These are phyloP conservation scores for Botrytis cinerea DNA, from an alignment of 2,329 filamentous ascomycete species.

Conservation along the genomic window DNA sequence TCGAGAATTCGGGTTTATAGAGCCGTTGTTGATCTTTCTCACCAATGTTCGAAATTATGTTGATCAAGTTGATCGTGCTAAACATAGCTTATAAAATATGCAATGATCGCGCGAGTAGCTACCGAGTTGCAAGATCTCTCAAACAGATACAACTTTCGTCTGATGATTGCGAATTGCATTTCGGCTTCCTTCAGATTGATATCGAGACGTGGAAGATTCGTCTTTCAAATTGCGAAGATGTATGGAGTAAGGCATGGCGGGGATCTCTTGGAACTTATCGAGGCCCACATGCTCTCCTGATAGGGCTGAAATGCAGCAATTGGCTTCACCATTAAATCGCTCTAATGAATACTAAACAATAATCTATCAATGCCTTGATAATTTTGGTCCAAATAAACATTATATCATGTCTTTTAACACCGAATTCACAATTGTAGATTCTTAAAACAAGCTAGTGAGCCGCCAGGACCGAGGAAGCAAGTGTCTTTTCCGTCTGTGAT, in stretches of 20 bases:
- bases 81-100: conserved; percentile 16
- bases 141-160: neutral
- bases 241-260: neutral
- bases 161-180: neutral
- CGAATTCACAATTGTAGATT: neutral
- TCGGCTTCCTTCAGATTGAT: neutral
- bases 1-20: conserved; percentile 13
- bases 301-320: conserved; percentile 10
- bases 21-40: neutral
- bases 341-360: neutral
- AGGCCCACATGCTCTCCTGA: neutral
- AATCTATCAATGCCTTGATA: neutral
- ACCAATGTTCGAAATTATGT: conserved; percentile 16
- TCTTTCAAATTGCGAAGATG: neutral
- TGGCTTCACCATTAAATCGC: neutral
- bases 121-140: neutral
- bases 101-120: neutral
- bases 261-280: neutral
- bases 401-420: neutral
- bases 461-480: conserved; percentile 1
- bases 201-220: neutral
- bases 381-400: neutral
- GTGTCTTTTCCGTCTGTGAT: conserved; percentile 8
- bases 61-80: conserved; percentile 9
- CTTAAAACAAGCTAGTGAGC: conserved; percentile 14